phyloP scores from a whole-genome alignment of 2,329 filamentous ascomycete genomes.

The Ophiocordyceps robertsii region DNA sequence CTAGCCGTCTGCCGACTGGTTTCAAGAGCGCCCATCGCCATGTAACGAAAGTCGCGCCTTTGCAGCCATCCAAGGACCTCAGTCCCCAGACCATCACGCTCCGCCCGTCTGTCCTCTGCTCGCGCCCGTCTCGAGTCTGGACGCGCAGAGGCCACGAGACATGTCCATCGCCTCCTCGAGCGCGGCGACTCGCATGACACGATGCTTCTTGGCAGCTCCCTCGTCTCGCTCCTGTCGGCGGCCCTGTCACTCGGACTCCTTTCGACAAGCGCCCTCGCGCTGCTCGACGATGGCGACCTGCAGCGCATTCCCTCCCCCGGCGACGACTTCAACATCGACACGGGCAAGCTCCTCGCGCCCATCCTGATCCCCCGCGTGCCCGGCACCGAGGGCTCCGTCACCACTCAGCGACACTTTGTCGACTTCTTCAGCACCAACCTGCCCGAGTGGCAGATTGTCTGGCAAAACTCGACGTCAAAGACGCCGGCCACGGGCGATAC shows the following conservation, averaged over 20 bases:
- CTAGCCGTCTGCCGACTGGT: too few species aligned
- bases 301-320: slow-evolving; percentile 57
- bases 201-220: slow-evolving; percentile 1
- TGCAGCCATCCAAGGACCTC: too few species aligned
- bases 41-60: too few species aligned
- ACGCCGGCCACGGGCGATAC: slow-evolving; percentile 63
- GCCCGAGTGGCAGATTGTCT: slow-evolving; percentile 65
- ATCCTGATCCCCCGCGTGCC: slow-evolving; percentile 82
- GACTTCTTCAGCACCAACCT: slow-evolving; percentile 65
- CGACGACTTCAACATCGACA: slow-evolving; percentile 64
- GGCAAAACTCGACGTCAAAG: slow-evolving; percentile 80
- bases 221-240: slow-evolving; percentile 4
- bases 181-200: not conserved
- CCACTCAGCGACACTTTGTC: slow-evolving; percentile 69
- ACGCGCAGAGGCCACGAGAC: too few species aligned
- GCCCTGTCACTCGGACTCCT: not conserved
- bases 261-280: slow-evolving; percentile 12
- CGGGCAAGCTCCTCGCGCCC: slow-evolving; percentile 65
- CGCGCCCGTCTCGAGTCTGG: too few species aligned
- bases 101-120: too few species aligned
- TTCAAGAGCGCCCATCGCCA: too few species aligned
- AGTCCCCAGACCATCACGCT: too few species aligned
- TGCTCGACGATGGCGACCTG: slow-evolving; percentile 65
- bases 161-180: too few species aligned
- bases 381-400: slow-evolving; percentile 61